Evolutionary conservation across 331 rosid species (phyloP), one percentile per base, ranked within the genome.

Genomic region (Pyracantha coccinea): DNA sequence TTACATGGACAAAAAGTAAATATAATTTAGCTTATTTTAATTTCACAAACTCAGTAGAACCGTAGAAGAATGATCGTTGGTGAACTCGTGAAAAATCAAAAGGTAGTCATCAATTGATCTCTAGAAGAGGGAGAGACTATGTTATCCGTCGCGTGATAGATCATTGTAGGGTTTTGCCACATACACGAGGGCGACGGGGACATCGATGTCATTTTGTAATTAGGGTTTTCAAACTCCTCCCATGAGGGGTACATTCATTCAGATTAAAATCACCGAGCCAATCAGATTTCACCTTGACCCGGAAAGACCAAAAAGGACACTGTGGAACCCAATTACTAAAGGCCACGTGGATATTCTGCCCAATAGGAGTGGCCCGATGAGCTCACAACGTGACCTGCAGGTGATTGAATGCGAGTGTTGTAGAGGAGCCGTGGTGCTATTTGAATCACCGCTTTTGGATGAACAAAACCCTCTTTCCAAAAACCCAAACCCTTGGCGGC

Each of bases 401-500:
- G 98, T 91, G 75, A 80, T 17, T 1, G 0, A 17, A 20, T 1
- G 45, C 7, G 63, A 66, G 78, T 12, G 72, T 19, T 33, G 59
- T 65, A 32, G 77, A 76, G 75, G 89, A 84, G 89, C 86, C 77
- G 89, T 88, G 86, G 91, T 82, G 93, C 97, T 93, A 93, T 93
- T 93, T 93, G 98, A 93, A 93, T 93, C 98, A 87, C 92, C 89
- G 87, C 91, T 89, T 93, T 85, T 64, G 86, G 80, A 77, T 77
- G 83, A 80, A 69, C 86, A 86, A 92, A 93, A 83, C 97, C 97
- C 98, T 91, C 88, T 89, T 71, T 78, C 33, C 86, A 80, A 77
- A 93, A 93, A 88, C 97, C 98, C 95, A 91, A 89, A 91, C 97
- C 93, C 93, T 88, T 93, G 97, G 98, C 98, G 98, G 98, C 97